Evolutionary conservation across 2,329 filamentous ascomycete species (phyloP).

Genomic region (Didymella sp.): DNA sequence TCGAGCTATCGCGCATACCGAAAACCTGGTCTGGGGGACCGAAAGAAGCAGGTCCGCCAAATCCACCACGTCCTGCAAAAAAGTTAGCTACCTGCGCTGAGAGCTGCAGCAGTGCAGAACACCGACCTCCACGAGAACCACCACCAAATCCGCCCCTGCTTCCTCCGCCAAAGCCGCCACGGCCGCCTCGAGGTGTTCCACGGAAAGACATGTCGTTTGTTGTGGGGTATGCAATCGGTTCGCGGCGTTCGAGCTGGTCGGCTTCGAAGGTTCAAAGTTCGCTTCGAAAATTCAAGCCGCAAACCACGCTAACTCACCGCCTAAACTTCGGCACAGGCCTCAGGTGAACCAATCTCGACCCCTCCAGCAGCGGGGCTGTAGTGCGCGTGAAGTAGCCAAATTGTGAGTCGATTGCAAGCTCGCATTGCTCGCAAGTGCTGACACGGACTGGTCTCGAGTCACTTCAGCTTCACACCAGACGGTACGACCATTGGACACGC

Average conservation of each 20-base stretch:
- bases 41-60: conserved; percentile 46
- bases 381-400: conserved; percentile 32
- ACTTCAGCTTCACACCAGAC: conserved; percentile 9
- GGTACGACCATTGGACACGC: conserved; percentile 11
- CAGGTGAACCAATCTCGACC: conserved; percentile 1
- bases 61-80: conserved; percentile 47
- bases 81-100: conserved; percentile 40
- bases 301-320: background rate
- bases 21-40: conserved; percentile 55
- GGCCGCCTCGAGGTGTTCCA: conserved; percentile 49
- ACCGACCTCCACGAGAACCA: conserved; percentile 58
- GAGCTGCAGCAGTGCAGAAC: conserved; percentile 30
- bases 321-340: background rate
- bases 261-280: conserved; percentile 24
- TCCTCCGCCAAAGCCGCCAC: conserved; percentile 56
- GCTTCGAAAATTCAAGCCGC: conserved; percentile 21
- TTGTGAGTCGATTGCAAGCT: conserved; percentile 28
- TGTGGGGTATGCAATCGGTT: conserved; percentile 37
- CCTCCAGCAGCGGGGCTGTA: conserved; percentile 29
- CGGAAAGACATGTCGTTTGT: conserved; percentile 68
- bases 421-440: conserved; percentile 11
- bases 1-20: conserved; percentile 38
- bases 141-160: conserved; percentile 56
- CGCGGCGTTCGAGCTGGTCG: conserved; percentile 36
- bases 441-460: conserved; percentile 15